phyloP scores from a whole-genome alignment of 352 stramenopile genomes.

The Saprolegnia parasitica region DNA sequence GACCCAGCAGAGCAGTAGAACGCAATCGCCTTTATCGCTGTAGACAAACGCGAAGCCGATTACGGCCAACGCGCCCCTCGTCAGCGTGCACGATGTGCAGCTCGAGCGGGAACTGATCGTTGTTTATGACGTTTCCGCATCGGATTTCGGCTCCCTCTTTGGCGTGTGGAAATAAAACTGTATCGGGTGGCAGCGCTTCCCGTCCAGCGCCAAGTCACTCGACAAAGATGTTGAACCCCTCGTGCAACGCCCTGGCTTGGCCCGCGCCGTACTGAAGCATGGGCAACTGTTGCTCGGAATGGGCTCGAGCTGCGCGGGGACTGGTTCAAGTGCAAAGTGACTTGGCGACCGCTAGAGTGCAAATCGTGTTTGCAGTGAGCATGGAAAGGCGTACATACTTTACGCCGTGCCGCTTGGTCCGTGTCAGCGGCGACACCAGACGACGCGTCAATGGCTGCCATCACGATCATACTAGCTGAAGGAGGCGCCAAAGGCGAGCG shows the following conservation, averaged over 20 bases:
- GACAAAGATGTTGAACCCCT: constrained; percentile 1
- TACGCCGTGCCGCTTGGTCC: no score
- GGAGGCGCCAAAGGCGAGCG: no score
- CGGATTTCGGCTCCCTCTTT: constrained; percentile 1
- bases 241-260: not conserved
- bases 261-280: not conserved
- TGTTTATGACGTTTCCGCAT: constrained; percentile 32
- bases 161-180: constrained; percentile 45
- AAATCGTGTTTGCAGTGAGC: no score
- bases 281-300: not conserved
- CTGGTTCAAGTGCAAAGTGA: not conserved
- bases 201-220: constrained; percentile 29
- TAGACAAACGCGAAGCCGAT: constrained; percentile 51
- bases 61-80: constrained; percentile 41
- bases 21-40: constrained; percentile 31
- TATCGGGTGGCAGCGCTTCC: constrained; percentile 30
- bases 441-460: no score
- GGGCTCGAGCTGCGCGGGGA: not conserved
- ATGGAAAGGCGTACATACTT: no score
- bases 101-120: constrained; percentile 34
- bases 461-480: no score
- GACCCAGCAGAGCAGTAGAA: constrained; percentile 58
- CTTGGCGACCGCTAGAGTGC: no score
- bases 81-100: constrained; percentile 47
- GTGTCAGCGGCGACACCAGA: no score